Evolutionary conservation across 257 asterid genomes (phyloP), one percentile per base, ranked within the genome.

Genomic region (Ligustrum vulgare): DNA sequence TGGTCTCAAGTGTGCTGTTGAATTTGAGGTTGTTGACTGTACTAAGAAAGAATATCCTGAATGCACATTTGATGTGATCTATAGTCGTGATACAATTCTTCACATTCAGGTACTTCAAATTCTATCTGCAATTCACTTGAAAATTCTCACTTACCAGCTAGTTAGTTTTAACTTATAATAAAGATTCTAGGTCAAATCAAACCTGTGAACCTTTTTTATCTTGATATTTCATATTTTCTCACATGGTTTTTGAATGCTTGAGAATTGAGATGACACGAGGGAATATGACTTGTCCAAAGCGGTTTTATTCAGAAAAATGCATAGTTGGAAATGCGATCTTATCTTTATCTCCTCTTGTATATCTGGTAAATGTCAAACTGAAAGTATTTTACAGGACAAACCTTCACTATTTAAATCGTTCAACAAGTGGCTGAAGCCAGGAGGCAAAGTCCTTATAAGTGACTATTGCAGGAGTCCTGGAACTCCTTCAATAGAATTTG

Each of bases 21-120:
- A 95, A 79, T 93, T 95, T 80, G 99, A 95, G 89, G 99, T 95
- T 81, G 97, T 97, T 63, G 99, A 95, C 73, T 93, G 98, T 80
- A 93, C 98, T 75, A 90, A 90, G 87, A 95, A 91, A 85, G 84
- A 88, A 69, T 95, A 91, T 75, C 91, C 96, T 20, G 91, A 87
- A 75, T 86, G 85, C 77, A 45, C 97, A 32, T 95, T 90, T 75
- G 97, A 95, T 73, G 97, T 93, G 69, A 89, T 95, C 77, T 95
- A 95, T 77, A 95, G 99, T 7, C 94, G 98, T 5, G 99, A 95
- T 81, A 93, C 99, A 31, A 91, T 95, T 81, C 97, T 95, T 78
- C 98, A 94, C 83, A 89, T 92, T 79, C 98, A 91, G 73, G 98
- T 92, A 86, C 76, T 11, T 37, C 49, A 76, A 70, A 69, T 43